Percentiles rank a stretch among this genome's conserved stretches.
Conservation (phyloP, 257 asterid species). For the Haberlea rhodopensis region DNA sequence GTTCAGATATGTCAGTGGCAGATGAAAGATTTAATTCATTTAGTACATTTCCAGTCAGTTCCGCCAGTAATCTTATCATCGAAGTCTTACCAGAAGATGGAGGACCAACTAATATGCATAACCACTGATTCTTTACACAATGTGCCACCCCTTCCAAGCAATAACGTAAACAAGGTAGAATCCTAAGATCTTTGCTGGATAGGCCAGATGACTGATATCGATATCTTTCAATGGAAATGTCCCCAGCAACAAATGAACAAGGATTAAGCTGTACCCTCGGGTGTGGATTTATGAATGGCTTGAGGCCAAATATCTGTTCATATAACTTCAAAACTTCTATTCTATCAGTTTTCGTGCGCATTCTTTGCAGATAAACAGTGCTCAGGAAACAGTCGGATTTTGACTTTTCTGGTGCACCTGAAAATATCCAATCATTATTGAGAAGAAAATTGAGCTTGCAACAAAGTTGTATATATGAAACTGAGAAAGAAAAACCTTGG, state of each 20-base stretch:
- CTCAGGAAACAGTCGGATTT: slow-evolving; percentile 70
- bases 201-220: slow-evolving; percentile 44
- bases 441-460: slow-evolving; percentile 21
- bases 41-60: slow-evolving; percentile 80
- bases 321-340: slow-evolving; percentile 65
- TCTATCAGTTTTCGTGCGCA: slow-evolving; percentile 85
- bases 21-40: slow-evolving; percentile 92
- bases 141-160: slow-evolving; percentile 68
- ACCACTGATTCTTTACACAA: slow-evolving; percentile 83
- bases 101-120: slow-evolving; percentile 92
- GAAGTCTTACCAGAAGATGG: slow-evolving; percentile 94
- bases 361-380: slow-evolving; percentile 84
- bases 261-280: slow-evolving; percentile 72
- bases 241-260: slow-evolving; percentile 50
- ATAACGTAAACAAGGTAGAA: slow-evolving; percentile 67
- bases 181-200: slow-evolving; percentile 48
- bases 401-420: slow-evolving; percentile 60
- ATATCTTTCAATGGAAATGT: slow-evolving; percentile 55
- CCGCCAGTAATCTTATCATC: slow-evolving; percentile 66
- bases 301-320: slow-evolving; percentile 59
- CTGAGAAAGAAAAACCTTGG: slow-evolving; percentile 41
- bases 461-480: slow-evolving; percentile 22
- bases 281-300: slow-evolving; percentile 54
- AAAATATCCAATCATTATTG: slow-evolving; percentile 19
- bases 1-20: slow-evolving; percentile 88